Base-by-base conservation (phyloP, 192 early-diverging fungal species). In the Entomortierella parvispora region DNA sequence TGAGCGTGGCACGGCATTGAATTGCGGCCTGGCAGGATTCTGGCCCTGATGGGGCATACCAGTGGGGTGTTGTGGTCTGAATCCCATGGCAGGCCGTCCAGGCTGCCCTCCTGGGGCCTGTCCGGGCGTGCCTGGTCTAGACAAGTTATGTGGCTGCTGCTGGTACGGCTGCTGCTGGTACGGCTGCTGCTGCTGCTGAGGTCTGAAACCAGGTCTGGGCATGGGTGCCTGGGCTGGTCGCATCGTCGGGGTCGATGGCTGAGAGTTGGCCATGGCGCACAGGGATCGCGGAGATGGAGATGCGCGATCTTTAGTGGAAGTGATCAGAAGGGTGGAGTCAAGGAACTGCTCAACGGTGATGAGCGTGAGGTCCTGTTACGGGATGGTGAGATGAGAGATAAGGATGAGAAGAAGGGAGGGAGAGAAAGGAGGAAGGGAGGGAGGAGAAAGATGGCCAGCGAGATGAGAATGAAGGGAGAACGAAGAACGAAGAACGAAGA, bases 151-250 rank as follows among this genome's bases (percentile, higher is more conserved):
- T 40, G 57, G 57, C 14, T 44, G 57, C 40, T 25, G 23, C 7
- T 29, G 62, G 8, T 62, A 31, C 45, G 47, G 59, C 46, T 62
- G 59, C 26, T 59, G 57, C n/a, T 58, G 57, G 14, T 59, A 51
- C 1, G 32, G 51, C 3, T 45, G 46, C 1, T 52, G 62, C 23
- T 52, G 62, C 33, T 65, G 62, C 37, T 65, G 61, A 17, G 61
- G 61, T 63, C 61, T 63, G 48, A 63, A 63, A 51, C 61, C 61
- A 18, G 47, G 61, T 33, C 61, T 29, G 6, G 61, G 61, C 28
- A 29, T 29, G 23, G 47, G 61, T 7, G 40, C 62, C 42, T 65
- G 62, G 7, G 62, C 62, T n/a, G 62, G 62, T 12, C 51, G 51
- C 62, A 65, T 65, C 32, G 61, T 63, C 12, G 61, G 61, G 4